phyloP scores from a whole-genome alignment of 352 stramenopile species.

The Pythium pyrilobum region DNA sequence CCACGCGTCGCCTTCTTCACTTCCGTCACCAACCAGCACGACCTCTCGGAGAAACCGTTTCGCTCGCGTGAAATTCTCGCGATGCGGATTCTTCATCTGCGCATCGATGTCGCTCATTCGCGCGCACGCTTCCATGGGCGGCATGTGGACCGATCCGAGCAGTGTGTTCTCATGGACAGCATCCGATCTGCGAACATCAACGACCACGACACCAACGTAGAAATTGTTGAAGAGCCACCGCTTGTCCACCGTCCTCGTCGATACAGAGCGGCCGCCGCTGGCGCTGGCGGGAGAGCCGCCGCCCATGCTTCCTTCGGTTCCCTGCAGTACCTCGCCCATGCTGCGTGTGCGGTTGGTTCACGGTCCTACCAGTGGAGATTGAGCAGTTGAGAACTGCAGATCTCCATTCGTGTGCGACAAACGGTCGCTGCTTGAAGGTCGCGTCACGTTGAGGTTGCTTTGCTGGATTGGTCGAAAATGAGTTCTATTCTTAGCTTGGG shows the following conservation, averaged over 20 bases:
- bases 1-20: constrained; percentile 31
- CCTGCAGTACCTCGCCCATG: background rate
- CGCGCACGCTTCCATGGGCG: constrained; percentile 14
- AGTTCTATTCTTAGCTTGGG: background rate
- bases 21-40: constrained; percentile 40
- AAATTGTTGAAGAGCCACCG: constrained; percentile 79
- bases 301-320: too few species aligned
- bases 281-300: too few species aligned
- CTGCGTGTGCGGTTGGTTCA: too few species aligned
- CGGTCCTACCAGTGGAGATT: background rate
- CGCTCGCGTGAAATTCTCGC: constrained; percentile 18
- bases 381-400: background rate
- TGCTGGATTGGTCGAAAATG: constrained; percentile 3
- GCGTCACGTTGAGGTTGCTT: background rate
- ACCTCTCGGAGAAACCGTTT: constrained; percentile 47
- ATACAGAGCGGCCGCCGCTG: constrained; percentile 2
- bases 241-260: constrained; percentile 27
- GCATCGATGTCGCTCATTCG: constrained; percentile 20
- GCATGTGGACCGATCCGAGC: constrained; percentile 45
- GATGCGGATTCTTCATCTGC: constrained; percentile 16
- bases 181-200: constrained; percentile 41
- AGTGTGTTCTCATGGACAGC: constrained; percentile 36
- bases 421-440: too few species aligned
- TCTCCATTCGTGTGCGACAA: too few species aligned
- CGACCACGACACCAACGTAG: constrained; percentile 47